Conservation (phyloP, 164 flowering plant species). For the Buxus sempervirens region DNA sequence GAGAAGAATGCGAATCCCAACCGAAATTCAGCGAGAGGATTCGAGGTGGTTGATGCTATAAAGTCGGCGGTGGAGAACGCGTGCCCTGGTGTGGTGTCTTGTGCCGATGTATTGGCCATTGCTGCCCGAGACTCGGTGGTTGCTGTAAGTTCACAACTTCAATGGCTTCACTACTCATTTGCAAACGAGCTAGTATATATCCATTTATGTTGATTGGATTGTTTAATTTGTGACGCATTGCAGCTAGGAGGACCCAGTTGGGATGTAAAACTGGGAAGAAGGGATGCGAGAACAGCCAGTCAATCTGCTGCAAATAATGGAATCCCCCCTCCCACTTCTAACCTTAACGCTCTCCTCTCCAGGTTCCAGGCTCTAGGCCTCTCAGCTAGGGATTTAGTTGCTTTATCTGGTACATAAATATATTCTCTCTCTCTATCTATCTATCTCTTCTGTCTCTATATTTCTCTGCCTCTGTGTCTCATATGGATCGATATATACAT, state of each 20-base stretch:
- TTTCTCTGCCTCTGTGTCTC: background rate
- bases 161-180: background rate
- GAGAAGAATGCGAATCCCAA: slow-evolving; percentile 50
- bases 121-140: slow-evolving; percentile 45
- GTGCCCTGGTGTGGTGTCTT: slow-evolving; percentile 47
- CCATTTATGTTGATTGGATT: too few relatives aligned
- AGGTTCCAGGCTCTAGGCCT: slow-evolving; percentile 38
- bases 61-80: slow-evolving; percentile 29
- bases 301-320: slow-evolving; percentile 34
- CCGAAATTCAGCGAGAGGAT: slow-evolving; percentile 34
- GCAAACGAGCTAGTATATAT: too few relatives aligned
- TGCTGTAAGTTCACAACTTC: slow-evolving; percentile 22
- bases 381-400: slow-evolving; percentile 46
- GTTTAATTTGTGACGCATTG: background rate
- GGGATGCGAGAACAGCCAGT: slow-evolving; percentile 46
- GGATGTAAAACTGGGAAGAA: slow-evolving; percentile 47
- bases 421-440: background rate
- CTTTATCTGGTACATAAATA: slow-evolving; percentile 42
- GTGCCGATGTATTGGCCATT: slow-evolving; percentile 50
- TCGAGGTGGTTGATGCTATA: slow-evolving; percentile 32
- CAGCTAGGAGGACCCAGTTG: slow-evolving; percentile 50
- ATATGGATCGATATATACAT: too few relatives aligned
- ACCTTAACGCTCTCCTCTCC: slow-evolving; percentile 30
- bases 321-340: slow-evolving; percentile 41
- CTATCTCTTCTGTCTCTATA: slow-evolving; percentile 2